Base-by-base conservation (phyloP, 805 yeast genomes). In the Cyberlindnera japonica region DNA sequence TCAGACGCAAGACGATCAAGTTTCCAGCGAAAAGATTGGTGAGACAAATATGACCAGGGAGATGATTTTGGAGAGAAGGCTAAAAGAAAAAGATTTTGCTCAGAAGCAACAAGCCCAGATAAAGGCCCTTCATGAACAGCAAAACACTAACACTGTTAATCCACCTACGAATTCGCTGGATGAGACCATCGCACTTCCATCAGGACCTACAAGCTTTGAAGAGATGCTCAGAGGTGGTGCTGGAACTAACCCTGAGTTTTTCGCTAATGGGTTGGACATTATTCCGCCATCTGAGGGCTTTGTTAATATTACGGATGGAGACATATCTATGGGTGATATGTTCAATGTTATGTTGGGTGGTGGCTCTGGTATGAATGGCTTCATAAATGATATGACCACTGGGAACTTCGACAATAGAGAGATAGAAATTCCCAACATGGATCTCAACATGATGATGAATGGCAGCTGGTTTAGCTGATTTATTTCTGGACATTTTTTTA, bases 391-490 rank as follows among this genome's bases (percentile, higher is more conserved):
- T 4, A 29, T 45, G 38, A 41, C 38, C 3, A 28, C 16, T 8
- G 33, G 34, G 33, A 35, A 38, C 26, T 17, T 40, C 24, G 44
- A 35, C 10, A 33, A 19, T 10, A 31, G 26, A 15, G 36, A 40
- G 17, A 22, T 25, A 15, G 45, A 38, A 7, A 26, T 29, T n/a
- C 33, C 48, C 6, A 15, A 15, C 30, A 33, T 35, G 34, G 59
- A 53, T 25, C 38, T 49, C 13, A 44, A 47, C 18, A 36, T 29
- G 11, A 35, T 54, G 53, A 40, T 54, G 46, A 39, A 42, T 11
- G 52, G 50, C 3, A 48, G 45, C n/a, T 55, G 60, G 60, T 54
- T 54, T 32, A 46, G 34, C 33, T 52, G 37, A 30, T 14, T 21
- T n/a, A 5, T n/a, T 9, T 19, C 5, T 14, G 6, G 13, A 15